Base-by-base conservation (phyloP, 306 rosid species). In the Astragalus glycyphyllos region DNA sequence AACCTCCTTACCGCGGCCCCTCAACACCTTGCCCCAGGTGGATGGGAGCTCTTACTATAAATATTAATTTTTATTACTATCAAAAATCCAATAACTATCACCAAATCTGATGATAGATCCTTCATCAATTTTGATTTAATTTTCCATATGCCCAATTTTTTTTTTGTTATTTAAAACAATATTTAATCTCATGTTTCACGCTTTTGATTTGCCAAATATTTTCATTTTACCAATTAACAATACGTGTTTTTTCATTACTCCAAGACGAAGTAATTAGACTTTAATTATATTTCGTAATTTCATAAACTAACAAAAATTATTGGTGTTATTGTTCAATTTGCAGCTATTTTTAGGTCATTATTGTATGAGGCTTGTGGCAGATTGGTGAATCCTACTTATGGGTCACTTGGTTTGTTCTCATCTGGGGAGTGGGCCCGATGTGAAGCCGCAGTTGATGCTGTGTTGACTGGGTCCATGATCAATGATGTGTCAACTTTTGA, bases 361-460 rank as follows among this genome's bases (percentile, higher is more conserved):
- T 26, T 88, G 77, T 85, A 86, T 16, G 97, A 88, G 69, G 87
- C 96, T 5, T 82, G 92, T 41, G 92, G 92, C 7, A 77, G 97
- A 73, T 72, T 87, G 31, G 86, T 85, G 75, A 82, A 85, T 78
- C 97, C 96, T 1, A 80, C 81, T 0, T 54, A 78, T 64, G 97
- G 97, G 5, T 81, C 91, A 4, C 16, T 91, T 14, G 97, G 97
- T 0, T 53, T 91, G 55, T 68, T 82, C 15, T 85, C 78, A 73
- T 56, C 58, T 2, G 89, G 88, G 4, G 74, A 85, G 14, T 91
- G 89, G 88, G 74, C 16, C n/a, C 76, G 65, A 32, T 86, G 91
- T 58, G 85, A 88, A 73, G 86, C 90, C 2, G 90, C 92, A 10
- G 90, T 91, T 12, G 84, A 82, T 2, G 80, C 87, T 0, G 89